Evolutionary conservation across 192 early-diverging fungal genomes (phyloP).

Genomic region (Backusella tuberculispora): DNA sequence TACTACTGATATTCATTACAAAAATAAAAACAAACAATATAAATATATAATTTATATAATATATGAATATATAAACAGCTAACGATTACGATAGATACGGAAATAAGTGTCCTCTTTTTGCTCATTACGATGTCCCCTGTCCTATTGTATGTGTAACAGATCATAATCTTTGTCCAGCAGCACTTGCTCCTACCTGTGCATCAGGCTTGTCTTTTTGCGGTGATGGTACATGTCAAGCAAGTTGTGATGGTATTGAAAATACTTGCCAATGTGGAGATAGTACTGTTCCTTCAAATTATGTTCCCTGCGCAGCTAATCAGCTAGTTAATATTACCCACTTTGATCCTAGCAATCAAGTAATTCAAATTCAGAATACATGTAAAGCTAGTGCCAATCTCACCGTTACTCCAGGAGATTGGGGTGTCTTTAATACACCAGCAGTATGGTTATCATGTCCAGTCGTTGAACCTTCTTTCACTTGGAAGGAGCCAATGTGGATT

Average conservation of each 20-base stretch:
- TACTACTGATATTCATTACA: neutral
- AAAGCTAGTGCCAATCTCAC: slow-evolving; percentile 14
- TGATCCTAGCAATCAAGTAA: slow-evolving; percentile 49
- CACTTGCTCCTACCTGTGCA: slow-evolving; percentile 45
- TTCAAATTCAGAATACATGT: slow-evolving; percentile 34
- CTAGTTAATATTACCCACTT: slow-evolving; percentile 49
- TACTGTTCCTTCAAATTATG: slow-evolving; percentile 38
- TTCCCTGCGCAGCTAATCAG: slow-evolving; percentile 51
- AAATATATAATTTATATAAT: too few species aligned
- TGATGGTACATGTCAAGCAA: slow-evolving; percentile 56
- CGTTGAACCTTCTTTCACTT: slow-evolving; percentile 48
- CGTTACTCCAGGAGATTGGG: slow-evolving; percentile 7
- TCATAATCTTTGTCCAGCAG: slow-evolving; percentile 50
- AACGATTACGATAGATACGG: slow-evolving; percentile 57
- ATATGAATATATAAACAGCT: slow-evolving; percentile 13
- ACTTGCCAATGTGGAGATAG: slow-evolving; percentile 53
- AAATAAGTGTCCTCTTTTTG: slow-evolving; percentile 53
- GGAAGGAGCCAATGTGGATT: slow-evolving; percentile 56
- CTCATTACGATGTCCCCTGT: slow-evolving; percentile 49
- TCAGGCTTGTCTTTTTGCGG: slow-evolving; percentile 50
- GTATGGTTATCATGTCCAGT: slow-evolving; percentile 60
- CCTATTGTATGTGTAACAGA: slow-evolving; percentile 58
- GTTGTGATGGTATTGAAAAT: slow-evolving; percentile 50
- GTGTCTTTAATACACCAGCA: neutral
- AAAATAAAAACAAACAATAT: neutral